Evolutionary conservation across 2,329 filamentous ascomycete species (phyloP), one percentile per base, ranked within the genome.

Genomic region (Blastomyces emzantsi): DNA sequence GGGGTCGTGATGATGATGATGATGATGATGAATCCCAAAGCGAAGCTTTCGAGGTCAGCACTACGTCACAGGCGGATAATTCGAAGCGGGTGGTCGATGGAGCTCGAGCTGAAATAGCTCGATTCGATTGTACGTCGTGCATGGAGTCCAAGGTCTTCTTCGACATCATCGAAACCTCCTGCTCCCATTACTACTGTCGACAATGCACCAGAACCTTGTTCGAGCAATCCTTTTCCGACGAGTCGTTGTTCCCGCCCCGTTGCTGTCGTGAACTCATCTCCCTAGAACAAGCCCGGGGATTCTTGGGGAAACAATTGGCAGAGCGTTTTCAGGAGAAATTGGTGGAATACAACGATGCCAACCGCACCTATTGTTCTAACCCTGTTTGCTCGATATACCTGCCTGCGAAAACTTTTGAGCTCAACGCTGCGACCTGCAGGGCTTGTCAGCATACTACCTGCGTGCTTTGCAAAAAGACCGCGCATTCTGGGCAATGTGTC

Each of bases 311-410:
- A 11, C 39, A 59, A 28, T 7, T 59, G 11, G 56, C 30, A 19
- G 13, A 59, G 56, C 56, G 41, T 8, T 59, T 59, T 30, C 22
- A 45, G 41, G 56, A 59, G n/a, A 59, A 59, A 45, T 17, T n/a
- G 28, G 56, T 45, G 4, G 56, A 59, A 45, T n/a, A 28, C 28
- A 43, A 43, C 19, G 56, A 59, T 45, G 11, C 56, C 13, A 45
- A 45, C n/a, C n/a, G n/a, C 41, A 59, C 25, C 0, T 59, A 59
- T 22, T 59, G 56, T 22, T 59, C 56, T 7, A 43, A 45, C 30
- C 56, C 56, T 7, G 19, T n/a, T 45, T 59, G 56, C 45, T 43
- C 56, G n/a, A 39, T 39, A 45, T 59, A 59, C 36, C 36, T 59
- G n/a, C 17, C 4, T 22, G 15, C 56, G 39, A 41, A 59, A 5